Percentiles rank a stretch among this genome's conserved stretches.
Evolutionary conservation across 768 basidiomycete genomes (phyloP).

Genomic region (Omphalotus guepiniiformis): DNA sequence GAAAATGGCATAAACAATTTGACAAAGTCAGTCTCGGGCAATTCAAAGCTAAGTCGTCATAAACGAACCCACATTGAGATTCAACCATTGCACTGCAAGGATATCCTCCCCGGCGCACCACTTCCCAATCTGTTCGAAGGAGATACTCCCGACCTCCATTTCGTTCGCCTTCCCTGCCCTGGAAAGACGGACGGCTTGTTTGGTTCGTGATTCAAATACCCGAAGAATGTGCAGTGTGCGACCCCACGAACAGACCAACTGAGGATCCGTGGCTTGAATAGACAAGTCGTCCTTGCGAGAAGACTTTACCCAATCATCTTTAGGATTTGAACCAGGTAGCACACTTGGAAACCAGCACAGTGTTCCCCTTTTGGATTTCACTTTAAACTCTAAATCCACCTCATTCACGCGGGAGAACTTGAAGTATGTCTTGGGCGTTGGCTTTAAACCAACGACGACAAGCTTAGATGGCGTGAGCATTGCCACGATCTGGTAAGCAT

Average conservation of each 20-base stretch:
- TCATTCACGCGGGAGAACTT: slow-evolving; percentile 56
- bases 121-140: slow-evolving; percentile 54
- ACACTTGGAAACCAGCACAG: slow-evolving; percentile 84
- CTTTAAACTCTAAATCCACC: slow-evolving; percentile 37
- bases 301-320: not conserved
- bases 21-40: not conserved
- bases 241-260: slow-evolving; percentile 87
- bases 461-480: slow-evolving; percentile 88
- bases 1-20: slow-evolving; percentile 10
- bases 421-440: slow-evolving; percentile 90
- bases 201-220: slow-evolving; percentile 56
- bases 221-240: slow-evolving; percentile 57
- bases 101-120: slow-evolving; percentile 64
- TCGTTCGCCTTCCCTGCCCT: slow-evolving; percentile 58
- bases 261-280: slow-evolving; percentile 33
- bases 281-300: slow-evolving; percentile 5
- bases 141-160: slow-evolving; percentile 60
- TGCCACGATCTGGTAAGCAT: slow-evolving; percentile 75
- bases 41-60: not conserved
- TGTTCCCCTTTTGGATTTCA: slow-evolving; percentile 48
- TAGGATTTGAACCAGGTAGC: slow-evolving; percentile 10
- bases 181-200: slow-evolving; percentile 44
- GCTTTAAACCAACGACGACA: slow-evolving; percentile 90
- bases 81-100: slow-evolving; percentile 83
- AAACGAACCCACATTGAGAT: slow-evolving; percentile 69